These are phyloP conservation scores for Phytophthora crassamura DNA, from an alignment of 352 stramenopile species.

Conservation along the genomic window DNA sequence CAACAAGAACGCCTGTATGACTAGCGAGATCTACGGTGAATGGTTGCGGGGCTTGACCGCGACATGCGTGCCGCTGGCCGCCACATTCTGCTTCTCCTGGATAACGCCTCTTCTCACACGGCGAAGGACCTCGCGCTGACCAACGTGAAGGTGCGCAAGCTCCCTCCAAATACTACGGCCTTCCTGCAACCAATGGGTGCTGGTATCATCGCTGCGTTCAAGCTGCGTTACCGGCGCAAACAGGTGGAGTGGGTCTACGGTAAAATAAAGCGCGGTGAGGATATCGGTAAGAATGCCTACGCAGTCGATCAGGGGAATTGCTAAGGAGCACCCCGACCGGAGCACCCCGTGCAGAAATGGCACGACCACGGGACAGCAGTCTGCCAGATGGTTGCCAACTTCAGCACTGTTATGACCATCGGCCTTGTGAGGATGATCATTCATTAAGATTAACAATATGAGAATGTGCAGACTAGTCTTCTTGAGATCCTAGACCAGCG, in stretches of 20 bases:
- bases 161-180: neutral
- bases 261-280: neutral
- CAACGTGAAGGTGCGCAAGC: neutral
- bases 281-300: neutral
- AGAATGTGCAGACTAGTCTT: no score
- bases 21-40: neutral
- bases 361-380: no score
- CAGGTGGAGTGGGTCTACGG: neutral
- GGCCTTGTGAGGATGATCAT: no score
- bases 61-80: neutral
- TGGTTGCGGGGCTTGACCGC: neutral
- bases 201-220: no score
- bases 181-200: neutral
- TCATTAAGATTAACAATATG: no score
- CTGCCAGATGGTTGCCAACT: no score
- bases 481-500: neutral
- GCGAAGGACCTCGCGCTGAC: neutral
- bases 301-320: neutral
- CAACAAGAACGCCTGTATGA: neutral
- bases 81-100: neutral
- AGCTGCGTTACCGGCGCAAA: neutral
- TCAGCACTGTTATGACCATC: no score
- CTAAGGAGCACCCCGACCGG: no score
- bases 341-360: no score
- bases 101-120: neutral